Evolutionary conservation across 2,329 filamentous ascomycete species (phyloP), one percentile per base, ranked within the genome.

Genomic region (Aspergillus jensenii): DNA sequence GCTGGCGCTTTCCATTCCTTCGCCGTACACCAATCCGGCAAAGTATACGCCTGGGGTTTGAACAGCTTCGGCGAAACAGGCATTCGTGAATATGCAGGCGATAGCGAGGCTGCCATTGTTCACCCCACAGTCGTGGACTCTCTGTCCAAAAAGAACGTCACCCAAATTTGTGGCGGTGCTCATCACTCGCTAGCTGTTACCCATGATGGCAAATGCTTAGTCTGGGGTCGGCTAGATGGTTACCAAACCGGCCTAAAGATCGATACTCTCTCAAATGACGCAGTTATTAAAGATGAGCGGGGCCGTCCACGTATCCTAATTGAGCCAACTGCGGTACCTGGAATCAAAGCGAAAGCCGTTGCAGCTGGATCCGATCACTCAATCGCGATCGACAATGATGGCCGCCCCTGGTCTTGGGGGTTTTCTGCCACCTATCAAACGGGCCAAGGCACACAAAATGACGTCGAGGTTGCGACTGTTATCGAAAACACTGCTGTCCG

Each of bases 31-130:
- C 83, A 86, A 60, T 83, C 87, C 27, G 87, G 87, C 40, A 81
- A 84, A 31, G 88, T 93, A 33, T 95, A 87, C 75, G 84, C 87
- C 0, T 96, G 91, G 91, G 91, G 92, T 23, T 79, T 93, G 31
- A 96, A 96, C 81, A 92, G 90, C 76, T 96, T 90, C 74, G 90
- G 88, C 62, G 88, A 96, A 77, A 90, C 90, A 15, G 91, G 89
- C 37, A 81, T 88, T 58, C 79, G 80, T 15, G 81, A 85, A 44
- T 80, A 82, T 54, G 86, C 84, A 14, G 88, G 87, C 33, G 84
- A 88, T 58, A 85, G 89, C 52, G 86, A 89, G 63, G 88, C 88
- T 35, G 85, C 88, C 60, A 83, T 96, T 51, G 82, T 89, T n/a
- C 84, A 85, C 64, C 90, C 91, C 3, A 85, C 84, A 43, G 78